A percentile compares a stretch with the other conserved stretches of the same genome.
Conservation (phyloP, 345 rosid genomes). For the Rhizophora mangle region DNA sequence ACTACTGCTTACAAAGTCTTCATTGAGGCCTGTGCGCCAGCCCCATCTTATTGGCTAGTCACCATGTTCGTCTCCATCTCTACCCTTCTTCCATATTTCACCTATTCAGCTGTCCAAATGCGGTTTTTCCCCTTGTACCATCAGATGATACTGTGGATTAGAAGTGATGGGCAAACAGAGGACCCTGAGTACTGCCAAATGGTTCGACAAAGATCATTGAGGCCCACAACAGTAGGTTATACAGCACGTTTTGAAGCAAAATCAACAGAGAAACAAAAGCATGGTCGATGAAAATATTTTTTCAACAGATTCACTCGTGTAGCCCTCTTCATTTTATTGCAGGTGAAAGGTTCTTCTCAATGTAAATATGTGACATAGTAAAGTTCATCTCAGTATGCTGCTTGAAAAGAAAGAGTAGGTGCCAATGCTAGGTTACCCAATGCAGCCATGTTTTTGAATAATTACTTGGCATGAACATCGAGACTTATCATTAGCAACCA, state of each 20-base stretch:
- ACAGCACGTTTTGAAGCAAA: slow-evolving; percentile 62
- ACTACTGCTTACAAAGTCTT: slow-evolving; percentile 83
- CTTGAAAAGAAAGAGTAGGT: slow-evolving; percentile 7
- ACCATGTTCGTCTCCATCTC: slow-evolving; percentile 54
- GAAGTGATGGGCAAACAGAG: slow-evolving; percentile 64
- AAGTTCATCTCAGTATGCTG: not conserved
- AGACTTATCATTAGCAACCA: too few relatives aligned
- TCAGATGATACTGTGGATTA: slow-evolving; percentile 91
- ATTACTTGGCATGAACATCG: not conserved
- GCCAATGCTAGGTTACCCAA: not conserved
- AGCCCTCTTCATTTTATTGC: not conserved
- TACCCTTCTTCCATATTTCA: slow-evolving; percentile 65
- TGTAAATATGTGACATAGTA: slow-evolving; percentile 18
- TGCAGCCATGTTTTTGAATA: not conserved
- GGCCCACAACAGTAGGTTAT: slow-evolving; percentile 73
- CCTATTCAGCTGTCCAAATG: slow-evolving; percentile 61
- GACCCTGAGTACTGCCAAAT: slow-evolving; percentile 79
- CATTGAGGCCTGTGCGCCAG: slow-evolving; percentile 79
- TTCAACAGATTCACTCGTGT: too few relatives aligned
- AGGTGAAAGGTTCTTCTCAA: not conserved
- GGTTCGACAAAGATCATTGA: slow-evolving; percentile 78
- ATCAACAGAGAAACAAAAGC: slow-evolving; percentile 11
- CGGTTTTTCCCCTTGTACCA: slow-evolving; percentile 82
- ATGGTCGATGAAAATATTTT: slow-evolving; percentile 6
- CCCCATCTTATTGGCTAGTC: slow-evolving; percentile 69